Evolutionary conservation across 805 yeast genomes (phyloP).

Genomic region (Sugiyamaella chiloensis): DNA sequence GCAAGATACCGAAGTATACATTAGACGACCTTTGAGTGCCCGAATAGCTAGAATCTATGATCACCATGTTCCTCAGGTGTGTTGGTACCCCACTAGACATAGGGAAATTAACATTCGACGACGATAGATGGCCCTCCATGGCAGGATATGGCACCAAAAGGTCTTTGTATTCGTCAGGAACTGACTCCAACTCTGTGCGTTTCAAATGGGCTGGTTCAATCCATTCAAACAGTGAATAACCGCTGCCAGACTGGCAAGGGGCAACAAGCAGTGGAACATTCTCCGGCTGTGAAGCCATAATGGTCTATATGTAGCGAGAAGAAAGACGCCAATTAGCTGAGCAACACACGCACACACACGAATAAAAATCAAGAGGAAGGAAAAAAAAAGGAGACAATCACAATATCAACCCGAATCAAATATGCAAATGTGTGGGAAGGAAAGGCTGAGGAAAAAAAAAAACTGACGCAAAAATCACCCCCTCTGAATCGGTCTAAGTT

Average conservation of each 20-base stretch:
- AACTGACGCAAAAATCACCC: too few species aligned
- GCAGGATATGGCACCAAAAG: conserved; percentile 18
- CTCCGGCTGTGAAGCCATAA: neutral
- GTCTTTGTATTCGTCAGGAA: conserved; percentile 13
- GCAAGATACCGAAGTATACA: conserved; percentile 30
- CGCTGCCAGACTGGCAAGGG: conserved; percentile 4
- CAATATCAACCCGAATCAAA: neutral
- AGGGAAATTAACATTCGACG: neutral
- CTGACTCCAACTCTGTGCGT: conserved; percentile 9
- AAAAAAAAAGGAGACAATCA: neutral
- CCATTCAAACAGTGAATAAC: conserved; percentile 3
- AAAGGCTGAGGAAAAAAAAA: too few species aligned
- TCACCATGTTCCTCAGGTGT: conserved; percentile 30
- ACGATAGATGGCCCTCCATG: conserved; percentile 9
- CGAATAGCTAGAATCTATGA: conserved; percentile 34
- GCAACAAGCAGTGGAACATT: conserved; percentile 7
- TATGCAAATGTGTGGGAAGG: too few species aligned
- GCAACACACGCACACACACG: neutral
- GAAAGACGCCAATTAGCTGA: neutral
- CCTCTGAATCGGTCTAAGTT: too few species aligned
- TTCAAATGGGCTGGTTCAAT: conserved; percentile 1
- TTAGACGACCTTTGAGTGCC: conserved; percentile 28
- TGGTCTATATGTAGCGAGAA: neutral
- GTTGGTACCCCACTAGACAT: conserved; percentile 19
- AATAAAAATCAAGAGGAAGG: neutral